Base-by-base conservation (phyloP, 371 early-diverging fungal genomes). In the Chytridium lagenaria region DNA sequence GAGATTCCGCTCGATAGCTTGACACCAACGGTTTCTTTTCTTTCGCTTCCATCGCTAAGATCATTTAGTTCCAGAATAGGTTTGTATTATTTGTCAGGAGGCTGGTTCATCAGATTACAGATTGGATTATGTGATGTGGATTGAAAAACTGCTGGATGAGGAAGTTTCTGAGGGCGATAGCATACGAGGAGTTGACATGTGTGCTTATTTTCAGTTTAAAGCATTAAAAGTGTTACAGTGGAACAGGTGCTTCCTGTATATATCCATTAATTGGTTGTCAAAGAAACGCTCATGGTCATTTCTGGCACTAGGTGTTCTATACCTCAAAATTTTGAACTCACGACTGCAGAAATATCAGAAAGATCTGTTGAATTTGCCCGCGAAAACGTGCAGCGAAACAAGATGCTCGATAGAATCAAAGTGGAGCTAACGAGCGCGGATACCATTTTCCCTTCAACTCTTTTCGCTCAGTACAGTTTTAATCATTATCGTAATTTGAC, bases 181-280 rank as follows among this genome's bases (percentile, higher is more conserved):
- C n/a, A 2, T 85, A 0, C 69, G 71, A 38, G 90, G 88, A 7
- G 85, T 90, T 57, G 90, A 92, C 67, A 88, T 92, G 90, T 89
- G n/a, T n/a, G 80, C 67, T 80, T 59, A 34, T 37, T 1, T 67
- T 50, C n/a, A 23, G 26, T n/a, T n/a, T n/a, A n/a, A n/a, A n/a
- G n/a, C n/a, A n/a, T n/a, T n/a, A n/a, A n/a, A n/a, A n/a, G n/a
- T n/a, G 36, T 33, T 19, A 36, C 75, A 90, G 90, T 72, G 92
- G 92, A 39, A 88, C 90, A 50, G 92, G 92, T 5, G 89, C 90
- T 0, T 91, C 91, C 0, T 92, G 92, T 71, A 90, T 92, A 15
- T 92, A 92, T 76, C 92, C 92, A 7, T 72, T 92, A 1, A 77
- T 92, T 10, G 91, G 88, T n/a, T 89, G 88, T 70, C 74, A 75